A percentile compares a stretch with the other conserved stretches of the same genome.
Evolutionary conservation across 352 stramenopile species (phyloP).

Genomic region (Pythium vanterpoolii): DNA sequence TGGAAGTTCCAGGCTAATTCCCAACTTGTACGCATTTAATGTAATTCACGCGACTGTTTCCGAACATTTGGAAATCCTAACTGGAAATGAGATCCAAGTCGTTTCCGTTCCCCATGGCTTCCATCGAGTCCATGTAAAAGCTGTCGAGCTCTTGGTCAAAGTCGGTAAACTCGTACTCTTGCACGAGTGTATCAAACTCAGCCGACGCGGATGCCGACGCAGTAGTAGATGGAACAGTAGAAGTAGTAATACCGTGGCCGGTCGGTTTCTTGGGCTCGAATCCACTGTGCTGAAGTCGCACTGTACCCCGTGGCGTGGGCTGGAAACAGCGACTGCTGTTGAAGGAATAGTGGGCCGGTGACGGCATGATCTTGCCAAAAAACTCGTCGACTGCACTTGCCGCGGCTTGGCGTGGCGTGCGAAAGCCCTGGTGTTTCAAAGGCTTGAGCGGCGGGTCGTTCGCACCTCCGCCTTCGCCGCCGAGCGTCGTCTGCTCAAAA

Average conservation of each 20-base stretch:
- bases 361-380: conserved; percentile 37
- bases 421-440: not conserved
- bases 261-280: conserved; percentile 41
- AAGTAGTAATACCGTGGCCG: too few species aligned
- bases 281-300: conserved; percentile 25
- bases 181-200: conserved; percentile 71
- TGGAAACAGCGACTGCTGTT: conserved; percentile 16
- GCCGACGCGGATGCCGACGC: conserved; percentile 13
- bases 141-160: conserved; percentile 81
- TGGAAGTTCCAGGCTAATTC: too few species aligned
- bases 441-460: not conserved
- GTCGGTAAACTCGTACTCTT: conserved; percentile 79
- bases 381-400: conserved; percentile 49
- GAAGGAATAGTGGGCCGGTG: conserved; percentile 14
- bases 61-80: conserved; percentile 20
- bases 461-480: conserved; percentile 6
- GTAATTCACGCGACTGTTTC: conserved; percentile 9
- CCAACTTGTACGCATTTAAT: not conserved
- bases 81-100: conserved; percentile 63
- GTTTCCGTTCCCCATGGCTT: conserved; percentile 42
- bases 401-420: conserved; percentile 18
- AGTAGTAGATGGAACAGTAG: too few species aligned
- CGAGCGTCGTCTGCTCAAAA: conserved; percentile 62
- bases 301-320: conserved; percentile 29
- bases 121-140: conserved; percentile 77